These are phyloP conservation scores for Onygenales sp. DNA, from an alignment of 2,329 filamentous ascomycete species.

Conservation along the genomic window DNA sequence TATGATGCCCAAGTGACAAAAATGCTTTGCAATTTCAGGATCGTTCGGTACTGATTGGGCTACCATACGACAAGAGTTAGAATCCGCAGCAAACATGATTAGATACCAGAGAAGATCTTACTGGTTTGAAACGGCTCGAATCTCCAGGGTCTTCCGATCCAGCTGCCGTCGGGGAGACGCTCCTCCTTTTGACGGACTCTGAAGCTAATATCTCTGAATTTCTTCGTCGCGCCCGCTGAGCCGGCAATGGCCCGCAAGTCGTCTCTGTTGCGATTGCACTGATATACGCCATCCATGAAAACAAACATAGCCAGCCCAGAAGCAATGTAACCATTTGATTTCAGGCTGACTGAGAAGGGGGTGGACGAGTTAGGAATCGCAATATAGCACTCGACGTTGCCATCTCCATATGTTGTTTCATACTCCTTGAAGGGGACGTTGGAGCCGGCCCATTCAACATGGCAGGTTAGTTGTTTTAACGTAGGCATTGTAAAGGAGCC, in stretches of 20 bases:
- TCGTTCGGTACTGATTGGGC: neutral
- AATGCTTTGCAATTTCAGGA: constrained; percentile 8
- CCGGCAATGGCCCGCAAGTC: constrained; percentile 20
- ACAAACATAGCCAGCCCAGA: constrained; percentile 46
- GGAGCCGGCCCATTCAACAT: constrained; percentile 39
- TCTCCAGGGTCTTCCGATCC: constrained; percentile 44
- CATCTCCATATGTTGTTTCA: constrained; percentile 41
- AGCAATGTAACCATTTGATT: constrained; percentile 41
- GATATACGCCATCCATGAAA: constrained; percentile 49
- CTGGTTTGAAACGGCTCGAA: constrained; percentile 42
- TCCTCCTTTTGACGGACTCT: constrained; percentile 46
- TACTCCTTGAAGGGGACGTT: constrained; percentile 40
- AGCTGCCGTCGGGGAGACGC: constrained; percentile 34
- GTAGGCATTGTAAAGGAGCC: constrained; percentile 37
- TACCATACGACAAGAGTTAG: neutral
- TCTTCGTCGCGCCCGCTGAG: constrained; percentile 15
- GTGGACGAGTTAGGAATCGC: constrained; percentile 37
- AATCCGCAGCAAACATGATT: neutral
- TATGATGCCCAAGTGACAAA: constrained; percentile 21
- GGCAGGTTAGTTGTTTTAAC: constrained; percentile 44
- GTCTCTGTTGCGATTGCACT: constrained; percentile 46
- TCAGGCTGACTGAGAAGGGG: constrained; percentile 41
- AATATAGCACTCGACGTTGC: constrained; percentile 43
- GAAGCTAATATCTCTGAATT: constrained; percentile 37
- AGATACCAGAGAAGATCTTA: constrained; percentile 17